Evolutionary conservation across 495 filamentous ascomycete species (phyloP), one percentile per base, ranked within the genome.

Genomic region (Penicillium desertorum): DNA sequence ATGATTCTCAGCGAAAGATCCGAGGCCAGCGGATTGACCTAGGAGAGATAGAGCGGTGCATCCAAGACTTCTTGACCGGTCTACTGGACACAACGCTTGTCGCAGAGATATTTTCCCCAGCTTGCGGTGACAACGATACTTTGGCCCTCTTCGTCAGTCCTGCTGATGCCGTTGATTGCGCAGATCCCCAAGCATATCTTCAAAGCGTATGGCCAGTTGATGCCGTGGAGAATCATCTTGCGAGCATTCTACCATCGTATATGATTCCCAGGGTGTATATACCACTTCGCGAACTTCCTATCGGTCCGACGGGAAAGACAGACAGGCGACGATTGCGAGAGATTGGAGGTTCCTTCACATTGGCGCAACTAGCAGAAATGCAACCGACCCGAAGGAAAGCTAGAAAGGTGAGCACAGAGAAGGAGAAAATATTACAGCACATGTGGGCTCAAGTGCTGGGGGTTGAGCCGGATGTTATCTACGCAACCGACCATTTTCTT

Each of bases 1-100:
- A 50, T 23, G 47, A 50, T 29, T 20, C 30, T 6, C 47, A 50
- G 19, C n/a, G 16, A 6, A 50, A 50, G 29, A 22, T 50, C 5
- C 47, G 47, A 20, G 47, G 47, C 5, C 47, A 50, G 17, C 29
- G 47, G 11, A 17, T 50, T 16, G 47, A 50, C 5, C n/a, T 50
- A 5, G 17, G 10, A 5, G 47, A 50, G 29, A 22, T 50, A 16
- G 47, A 50, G 47, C 17, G 30, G 17, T 17, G 17, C 8, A 37
- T 50, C 14, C 43, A 25, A 22, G 43, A 25, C 4, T 22, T 23
- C 3, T 0, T 20, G 19, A 12, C 11, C 4, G 17, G 30, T 4
- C 8, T 36, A 1, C 8, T 36, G 9, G n/a, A 19, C 1, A 30
- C 30, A 6, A 19, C 19, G 14, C 2, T 47, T 9, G 45, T 47